Percentiles rank a stretch among this genome's conserved stretches.
Conservation (phyloP, 2,329 filamentous ascomycete genomes). For the Aureobasidium sp. region DNA sequence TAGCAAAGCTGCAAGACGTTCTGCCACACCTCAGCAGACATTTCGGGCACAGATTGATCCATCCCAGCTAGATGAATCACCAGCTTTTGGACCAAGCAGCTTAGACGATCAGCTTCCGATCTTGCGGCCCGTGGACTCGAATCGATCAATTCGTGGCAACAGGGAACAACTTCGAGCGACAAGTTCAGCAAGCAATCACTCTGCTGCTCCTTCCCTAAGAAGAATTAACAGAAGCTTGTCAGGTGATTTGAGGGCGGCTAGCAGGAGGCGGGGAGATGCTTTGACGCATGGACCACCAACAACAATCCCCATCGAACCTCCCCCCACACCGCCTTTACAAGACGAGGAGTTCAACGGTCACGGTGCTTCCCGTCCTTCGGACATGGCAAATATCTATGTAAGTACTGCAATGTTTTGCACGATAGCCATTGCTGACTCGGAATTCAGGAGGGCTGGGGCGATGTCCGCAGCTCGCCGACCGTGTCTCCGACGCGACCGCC, state of each 20-base stretch:
- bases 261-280: constrained; percentile 45
- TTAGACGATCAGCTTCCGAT: neutral
- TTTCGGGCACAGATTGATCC: constrained; percentile 25
- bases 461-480: constrained; percentile 73
- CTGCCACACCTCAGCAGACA: constrained; percentile 32
- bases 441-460: constrained; percentile 82
- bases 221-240: constrained; percentile 61
- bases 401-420: constrained; percentile 40
- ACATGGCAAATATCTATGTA: constrained; percentile 92
- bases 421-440: constrained; percentile 19
- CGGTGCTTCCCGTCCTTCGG: constrained; percentile 74
- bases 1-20: constrained; percentile 32
- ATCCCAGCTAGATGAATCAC: neutral
- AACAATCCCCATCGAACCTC: constrained; percentile 36
- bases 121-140: constrained; percentile 17
- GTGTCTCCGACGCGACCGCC: constrained; percentile 88
- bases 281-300: constrained; percentile 31
- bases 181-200: constrained; percentile 52
- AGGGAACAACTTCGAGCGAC: constrained; percentile 48
- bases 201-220: constrained; percentile 62
- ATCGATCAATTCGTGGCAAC: constrained; percentile 37
- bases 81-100: neutral
- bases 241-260: constrained; percentile 67
- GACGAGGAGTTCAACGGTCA: constrained; percentile 48
- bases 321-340: constrained; percentile 46